Evolutionary conservation across 164 flowering plant species (phyloP), one percentile per base, ranked within the genome.

Genomic region (Vitis vinifera): DNA sequence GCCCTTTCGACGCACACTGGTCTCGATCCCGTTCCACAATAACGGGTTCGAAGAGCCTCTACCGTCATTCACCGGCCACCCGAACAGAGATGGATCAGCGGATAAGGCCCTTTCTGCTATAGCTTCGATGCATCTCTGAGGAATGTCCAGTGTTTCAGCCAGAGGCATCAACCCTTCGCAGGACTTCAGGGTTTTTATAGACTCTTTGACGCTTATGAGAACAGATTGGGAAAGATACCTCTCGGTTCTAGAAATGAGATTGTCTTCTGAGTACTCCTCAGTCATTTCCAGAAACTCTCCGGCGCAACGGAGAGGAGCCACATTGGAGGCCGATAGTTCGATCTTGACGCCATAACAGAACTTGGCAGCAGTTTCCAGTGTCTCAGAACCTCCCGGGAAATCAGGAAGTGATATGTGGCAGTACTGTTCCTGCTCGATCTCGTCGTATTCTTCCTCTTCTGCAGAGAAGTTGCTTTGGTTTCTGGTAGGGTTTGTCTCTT

Each of bases 271-370:
- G 81, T 80, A 87, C 49, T 88, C 94, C 48, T 91, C 94, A 49
- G 93, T 91, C 98, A 93, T 93, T 47, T 84, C 86, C n/a, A 93
- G 80, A 51, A 72, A 79, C 74, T 92, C 94, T 0, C 80, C 96
- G 65, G 96, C 96, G 78, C 98, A 92, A 50, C 94, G 91, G 68
- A 92, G 91, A 0, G 93, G 85, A 9, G 82, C 96, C 29, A 78
- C 91, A 70, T 75, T 89, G 55, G 79, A 68, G 5, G 94, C 51
- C 37, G 89, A 69, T 29, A 92, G 68, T 10, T 91, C 91, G 64
- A 85, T 72, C 78, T 89, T 92, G 19, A 91, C 90, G 71, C 94
- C 91, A 82, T 92, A 92, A 68, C 98, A 92, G 84, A 88, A 91
- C 79, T 91, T 92, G 10, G 91, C 93, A 13, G 89, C 94, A 65